phyloP scores from a whole-genome alignment of 2,329 filamentous ascomycete species.

The Juglanconis oblonga region DNA sequence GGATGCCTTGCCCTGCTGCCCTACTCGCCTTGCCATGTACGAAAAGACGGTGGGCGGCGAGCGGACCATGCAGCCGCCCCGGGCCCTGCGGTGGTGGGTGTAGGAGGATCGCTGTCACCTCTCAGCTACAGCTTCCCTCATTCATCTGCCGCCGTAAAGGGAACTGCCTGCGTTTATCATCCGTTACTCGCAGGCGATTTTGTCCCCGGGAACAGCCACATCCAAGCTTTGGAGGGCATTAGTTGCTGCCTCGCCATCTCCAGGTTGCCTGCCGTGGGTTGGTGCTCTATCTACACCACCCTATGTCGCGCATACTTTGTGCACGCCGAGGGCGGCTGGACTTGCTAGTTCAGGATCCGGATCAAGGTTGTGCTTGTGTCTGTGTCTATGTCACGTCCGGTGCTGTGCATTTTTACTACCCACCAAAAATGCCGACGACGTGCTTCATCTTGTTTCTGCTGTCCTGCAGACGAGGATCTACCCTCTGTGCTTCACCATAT shows the following conservation, averaged over 20 bases:
- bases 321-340: slow-evolving; percentile 7
- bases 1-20: neutral
- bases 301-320: neutral
- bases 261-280: neutral
- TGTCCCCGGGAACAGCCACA: slow-evolving; percentile 23
- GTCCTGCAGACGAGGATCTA: neutral
- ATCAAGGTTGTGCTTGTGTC: slow-evolving; percentile 1
- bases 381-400: slow-evolving; percentile 11
- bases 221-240: neutral
- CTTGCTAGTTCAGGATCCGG: slow-evolving; percentile 3
- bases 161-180: slow-evolving; percentile 32
- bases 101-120: slow-evolving; percentile 17
- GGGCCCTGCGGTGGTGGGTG: slow-evolving; percentile 1
- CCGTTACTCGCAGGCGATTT: slow-evolving; percentile 31
- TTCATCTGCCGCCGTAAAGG: slow-evolving; percentile 18
- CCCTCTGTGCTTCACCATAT: neutral
- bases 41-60: slow-evolving; percentile 8
- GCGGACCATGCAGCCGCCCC: slow-evolving; percentile 2
- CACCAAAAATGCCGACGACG: slow-evolving; percentile 11
- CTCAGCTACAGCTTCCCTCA: slow-evolving; percentile 17
- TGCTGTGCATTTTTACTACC: slow-evolving; percentile 5
- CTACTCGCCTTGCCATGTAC: slow-evolving; percentile 9
- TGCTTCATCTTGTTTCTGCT: slow-evolving; percentile 1
- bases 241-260: neutral
- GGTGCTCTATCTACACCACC: neutral